Evolutionary conservation across 495 filamentous ascomycete genomes (phyloP).

Genomic region (Podospora pseudocomata): DNA sequence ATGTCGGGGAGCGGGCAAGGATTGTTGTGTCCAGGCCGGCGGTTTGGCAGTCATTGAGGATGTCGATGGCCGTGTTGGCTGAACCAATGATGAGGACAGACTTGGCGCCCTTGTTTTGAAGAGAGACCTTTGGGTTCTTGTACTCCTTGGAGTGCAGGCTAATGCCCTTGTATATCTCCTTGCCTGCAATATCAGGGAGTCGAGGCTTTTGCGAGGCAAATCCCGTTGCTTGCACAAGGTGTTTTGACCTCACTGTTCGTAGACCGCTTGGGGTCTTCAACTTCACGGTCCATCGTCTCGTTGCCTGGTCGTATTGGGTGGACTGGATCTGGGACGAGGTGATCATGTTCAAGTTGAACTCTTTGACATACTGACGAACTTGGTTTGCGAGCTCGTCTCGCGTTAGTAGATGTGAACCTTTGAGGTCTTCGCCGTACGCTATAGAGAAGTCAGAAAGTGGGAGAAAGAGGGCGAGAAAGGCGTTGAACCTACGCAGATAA

Average conservation of each 20-base stretch:
- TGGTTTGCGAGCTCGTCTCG: constrained; percentile 31
- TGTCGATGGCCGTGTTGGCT: constrained; percentile 39
- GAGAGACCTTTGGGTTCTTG: constrained; percentile 15
- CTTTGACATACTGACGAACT: constrained; percentile 21
- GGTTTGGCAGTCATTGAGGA: constrained; percentile 31
- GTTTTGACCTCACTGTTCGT: constrained; percentile 21
- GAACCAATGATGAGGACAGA: constrained; percentile 36
- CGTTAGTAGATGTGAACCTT: constrained; percentile 18
- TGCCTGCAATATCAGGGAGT: constrained; percentile 22
- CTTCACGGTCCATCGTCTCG: constrained; percentile 25
- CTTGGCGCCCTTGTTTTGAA: constrained; percentile 20
- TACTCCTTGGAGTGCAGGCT: constrained; percentile 29
- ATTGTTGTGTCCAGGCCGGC: constrained; percentile 31
- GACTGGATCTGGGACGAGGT: constrained; percentile 27
- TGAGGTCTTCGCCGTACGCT: constrained; percentile 22
- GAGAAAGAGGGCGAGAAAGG: not conserved
- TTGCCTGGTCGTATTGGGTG: constrained; percentile 21
- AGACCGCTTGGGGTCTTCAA: constrained; percentile 14
- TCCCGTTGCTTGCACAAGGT: constrained; percentile 37
- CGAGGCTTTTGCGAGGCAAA: constrained; percentile 26
- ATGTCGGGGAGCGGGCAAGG: constrained; percentile 33
- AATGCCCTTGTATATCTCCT: constrained; percentile 25
- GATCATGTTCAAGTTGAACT: constrained; percentile 32
- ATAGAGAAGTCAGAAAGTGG: not conserved
- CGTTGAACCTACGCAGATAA: constrained; percentile 22